A percentile compares a stretch with the other conserved stretches of the same genome.
Evolutionary conservation across 2,329 filamentous ascomycete species (phyloP).

Genomic region (Sclerotinia minor): DNA sequence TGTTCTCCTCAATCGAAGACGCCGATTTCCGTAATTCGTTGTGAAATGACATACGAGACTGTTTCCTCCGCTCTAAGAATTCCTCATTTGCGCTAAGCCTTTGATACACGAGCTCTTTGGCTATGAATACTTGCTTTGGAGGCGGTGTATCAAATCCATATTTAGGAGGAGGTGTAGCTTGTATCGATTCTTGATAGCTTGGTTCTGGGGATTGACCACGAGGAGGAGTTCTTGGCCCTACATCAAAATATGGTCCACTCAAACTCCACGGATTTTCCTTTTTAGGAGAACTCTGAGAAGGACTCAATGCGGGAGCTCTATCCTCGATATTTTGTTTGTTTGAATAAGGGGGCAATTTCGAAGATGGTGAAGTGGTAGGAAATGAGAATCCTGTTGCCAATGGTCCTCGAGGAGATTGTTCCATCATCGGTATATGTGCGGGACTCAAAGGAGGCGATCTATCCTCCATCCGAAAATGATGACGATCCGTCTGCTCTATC

Average conservation of each 20-base stretch:
- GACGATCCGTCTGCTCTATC: conserved; percentile 24
- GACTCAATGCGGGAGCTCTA: neutral
- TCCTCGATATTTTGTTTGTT: neutral
- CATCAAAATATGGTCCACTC: conserved; percentile 25
- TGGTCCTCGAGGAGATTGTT: conserved; percentile 8
- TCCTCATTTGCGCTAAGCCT: conserved; percentile 37
- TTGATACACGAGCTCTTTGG: conserved; percentile 34
- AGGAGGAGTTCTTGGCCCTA: conserved; percentile 29
- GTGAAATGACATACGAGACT: conserved; percentile 35
- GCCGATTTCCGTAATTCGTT: conserved; percentile 34
- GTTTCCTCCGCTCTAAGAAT: conserved; percentile 35
- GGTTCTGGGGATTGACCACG: conserved; percentile 22
- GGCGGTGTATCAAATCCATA: conserved; percentile 32
- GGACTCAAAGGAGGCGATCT: conserved; percentile 23
- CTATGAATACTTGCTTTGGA: conserved; percentile 29
- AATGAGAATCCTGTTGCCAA: neutral
- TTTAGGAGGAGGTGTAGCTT: conserved; percentile 20
- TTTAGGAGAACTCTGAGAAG: neutral
- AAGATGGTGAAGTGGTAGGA: neutral
- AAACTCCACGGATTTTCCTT: conserved; percentile 22
- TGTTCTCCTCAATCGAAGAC: conserved; percentile 34
- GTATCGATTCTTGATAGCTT: conserved; percentile 14
- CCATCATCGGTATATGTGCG: conserved; percentile 7
- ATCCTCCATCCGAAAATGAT: conserved; percentile 25
- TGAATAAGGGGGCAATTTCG: neutral